These are phyloP conservation scores for Carex sylvatica DNA, from an alignment of 202 grass and related monocot species.

Conservation along the genomic window DNA sequence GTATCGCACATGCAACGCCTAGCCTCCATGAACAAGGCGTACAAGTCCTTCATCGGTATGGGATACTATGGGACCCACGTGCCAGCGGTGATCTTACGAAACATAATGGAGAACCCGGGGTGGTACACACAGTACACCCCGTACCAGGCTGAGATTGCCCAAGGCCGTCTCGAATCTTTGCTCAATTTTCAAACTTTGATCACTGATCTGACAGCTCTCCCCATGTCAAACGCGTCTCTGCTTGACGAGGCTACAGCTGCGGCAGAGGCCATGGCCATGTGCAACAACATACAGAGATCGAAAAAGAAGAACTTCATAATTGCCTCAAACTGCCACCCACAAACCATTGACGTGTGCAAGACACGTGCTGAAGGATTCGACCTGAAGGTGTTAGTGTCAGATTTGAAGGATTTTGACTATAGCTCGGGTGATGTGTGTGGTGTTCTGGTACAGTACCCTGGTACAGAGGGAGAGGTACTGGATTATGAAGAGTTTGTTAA, in stretches of 20 bases:
- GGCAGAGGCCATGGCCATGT: conserved; percentile 99
- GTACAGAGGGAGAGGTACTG: conserved; percentile 86
- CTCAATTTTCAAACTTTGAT: conserved; percentile 97
- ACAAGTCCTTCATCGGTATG: conserved; percentile 98
- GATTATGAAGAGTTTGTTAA: conserved; percentile 82
- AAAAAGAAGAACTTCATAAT: conserved; percentile 94
- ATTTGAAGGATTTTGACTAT: conserved; percentile 84
- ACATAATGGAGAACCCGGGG: conserved; percentile 98
- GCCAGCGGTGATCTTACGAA: conserved; percentile 71
- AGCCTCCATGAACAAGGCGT: conserved; percentile 67
- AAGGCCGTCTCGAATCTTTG: conserved; percentile 93
- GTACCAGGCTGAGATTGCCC: conserved; percentile 99
- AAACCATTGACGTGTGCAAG: conserved; percentile 88
- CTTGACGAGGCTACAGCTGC: conserved; percentile 97
- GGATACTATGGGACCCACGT: conserved; percentile 92
- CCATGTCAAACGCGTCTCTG: conserved; percentile 95
- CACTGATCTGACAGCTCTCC: conserved; percentile 82
- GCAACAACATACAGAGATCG: conserved; percentile 67
- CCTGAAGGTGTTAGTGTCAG: conserved; percentile 67
- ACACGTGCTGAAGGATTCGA: conserved; percentile 77
- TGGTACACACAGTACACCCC: conserved; percentile 99
- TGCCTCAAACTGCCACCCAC: conserved; percentile 89
- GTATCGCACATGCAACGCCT: conserved; percentile 74
- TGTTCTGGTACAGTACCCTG: conserved; percentile 86
- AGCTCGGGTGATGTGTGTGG: conserved; percentile 79